Percentiles rank a stretch among this genome's conserved stretches.
Evolutionary conservation across 495 filamentous ascomycete species (phyloP).

Genomic region (Rhypophila decipiens): DNA sequence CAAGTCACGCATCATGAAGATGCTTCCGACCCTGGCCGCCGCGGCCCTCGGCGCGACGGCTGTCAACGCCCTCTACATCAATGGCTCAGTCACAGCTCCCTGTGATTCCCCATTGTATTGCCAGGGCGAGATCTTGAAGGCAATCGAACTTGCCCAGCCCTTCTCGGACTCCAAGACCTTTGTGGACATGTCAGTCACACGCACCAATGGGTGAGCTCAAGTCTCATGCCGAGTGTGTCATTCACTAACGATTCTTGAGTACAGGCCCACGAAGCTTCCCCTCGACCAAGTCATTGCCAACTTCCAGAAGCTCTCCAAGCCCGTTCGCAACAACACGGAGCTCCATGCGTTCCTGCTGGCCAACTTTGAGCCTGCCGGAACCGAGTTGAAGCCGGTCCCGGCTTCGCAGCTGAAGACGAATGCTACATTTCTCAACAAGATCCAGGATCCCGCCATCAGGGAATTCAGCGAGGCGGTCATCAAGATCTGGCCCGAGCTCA

Average conservation of each 20-base stretch:
- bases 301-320: slow-evolving; percentile 35
- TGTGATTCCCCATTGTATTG: slow-evolving; percentile 48
- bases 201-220: background rate
- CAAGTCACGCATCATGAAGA: slow-evolving; percentile 12
- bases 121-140: slow-evolving; percentile 39
- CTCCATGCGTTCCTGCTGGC: slow-evolving; percentile 37
- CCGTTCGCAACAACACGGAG: slow-evolving; percentile 42
- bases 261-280: slow-evolving; percentile 39
- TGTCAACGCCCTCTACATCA: slow-evolving; percentile 34
- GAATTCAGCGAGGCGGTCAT: slow-evolving; percentile 44
- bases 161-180: slow-evolving; percentile 48
- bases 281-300: slow-evolving; percentile 39
- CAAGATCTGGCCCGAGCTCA: slow-evolving; percentile 47
- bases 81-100: slow-evolving; percentile 39
- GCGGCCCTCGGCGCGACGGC: slow-evolving; percentile 17
- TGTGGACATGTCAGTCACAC: slow-evolving; percentile 42
- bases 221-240: background rate
- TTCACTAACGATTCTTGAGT: background rate
- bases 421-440: slow-evolving; percentile 34
- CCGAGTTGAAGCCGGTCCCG: slow-evolving; percentile 41
- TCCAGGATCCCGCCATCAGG: slow-evolving; percentile 36
- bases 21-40: slow-evolving; percentile 8
- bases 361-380: slow-evolving; percentile 42
- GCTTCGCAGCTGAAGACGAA: slow-evolving; percentile 30
- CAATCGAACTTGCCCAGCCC: slow-evolving; percentile 41